Percentiles rank a stretch among this genome's conserved stretches.
Conservation (phyloP, 2,329 filamentous ascomycete genomes). For the Penicillium palitans region DNA sequence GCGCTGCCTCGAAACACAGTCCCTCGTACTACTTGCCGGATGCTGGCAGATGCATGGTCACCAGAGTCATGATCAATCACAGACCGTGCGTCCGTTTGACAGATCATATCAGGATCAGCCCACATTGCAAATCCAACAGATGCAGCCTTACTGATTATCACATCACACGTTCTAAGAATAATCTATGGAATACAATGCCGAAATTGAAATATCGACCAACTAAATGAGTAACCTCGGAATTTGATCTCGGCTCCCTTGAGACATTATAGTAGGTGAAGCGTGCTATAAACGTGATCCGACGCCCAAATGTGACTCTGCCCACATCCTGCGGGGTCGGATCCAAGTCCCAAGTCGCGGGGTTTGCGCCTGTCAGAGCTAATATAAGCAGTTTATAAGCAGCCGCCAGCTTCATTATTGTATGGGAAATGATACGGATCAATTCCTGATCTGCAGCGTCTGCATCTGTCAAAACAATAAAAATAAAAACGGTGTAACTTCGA, state of each 20-base stretch:
- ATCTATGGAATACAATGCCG: background rate
- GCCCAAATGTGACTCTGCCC: slow-evolving; percentile 11
- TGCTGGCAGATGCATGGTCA: slow-evolving; percentile 4
- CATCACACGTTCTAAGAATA: background rate
- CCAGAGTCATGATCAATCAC: slow-evolving; percentile 13
- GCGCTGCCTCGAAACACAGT: slow-evolving; percentile 4
- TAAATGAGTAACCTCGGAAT: background rate
- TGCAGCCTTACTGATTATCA: background rate
- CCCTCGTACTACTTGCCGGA: slow-evolving; percentile 7
- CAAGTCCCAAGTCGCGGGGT: background rate
- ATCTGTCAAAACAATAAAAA: slow-evolving; percentile 1
- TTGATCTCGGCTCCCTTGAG: background rate
- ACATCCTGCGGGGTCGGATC: background rate
- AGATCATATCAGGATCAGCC: slow-evolving; percentile 3
- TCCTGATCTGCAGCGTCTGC: slow-evolving; percentile 13
- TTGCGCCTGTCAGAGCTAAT: background rate
- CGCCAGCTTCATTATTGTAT: background rate
- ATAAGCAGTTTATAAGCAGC: background rate
- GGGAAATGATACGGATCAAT: background rate
- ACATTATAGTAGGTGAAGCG: background rate
- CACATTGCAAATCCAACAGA: background rate
- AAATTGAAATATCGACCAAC: background rate
- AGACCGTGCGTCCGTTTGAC: slow-evolving; percentile 8
- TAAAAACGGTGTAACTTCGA: background rate
- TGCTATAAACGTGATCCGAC: background rate